phyloP scores from a whole-genome alignment of 129 eudicot genomes.

The Flaveria robusta region DNA sequence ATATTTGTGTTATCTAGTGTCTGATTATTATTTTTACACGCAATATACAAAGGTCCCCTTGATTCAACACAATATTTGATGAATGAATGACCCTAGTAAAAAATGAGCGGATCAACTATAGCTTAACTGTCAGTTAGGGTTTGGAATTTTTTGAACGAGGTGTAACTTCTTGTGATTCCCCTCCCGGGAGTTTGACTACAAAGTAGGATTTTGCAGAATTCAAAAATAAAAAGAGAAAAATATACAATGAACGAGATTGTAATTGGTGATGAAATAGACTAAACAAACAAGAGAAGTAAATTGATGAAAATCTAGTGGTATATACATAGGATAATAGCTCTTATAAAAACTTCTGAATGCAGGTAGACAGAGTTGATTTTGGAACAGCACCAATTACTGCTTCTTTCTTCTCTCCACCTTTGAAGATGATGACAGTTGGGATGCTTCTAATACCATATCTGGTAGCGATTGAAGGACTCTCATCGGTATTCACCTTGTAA shows the following conservation, averaged over 20 bases:
- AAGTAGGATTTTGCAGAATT: too few species aligned
- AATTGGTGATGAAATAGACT: constrained; percentile 32
- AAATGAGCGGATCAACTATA: too few species aligned
- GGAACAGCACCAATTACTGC: constrained; percentile 97
- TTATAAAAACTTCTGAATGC: constrained; percentile 81
- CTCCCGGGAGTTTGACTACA: not conserved
- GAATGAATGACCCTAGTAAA: too few species aligned
- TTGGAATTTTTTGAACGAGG: not conserved
- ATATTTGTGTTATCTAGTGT: too few species aligned
- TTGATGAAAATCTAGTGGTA: constrained; percentile 23
- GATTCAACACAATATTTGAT: too few species aligned
- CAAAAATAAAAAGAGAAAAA: not conserved
- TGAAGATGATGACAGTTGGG: constrained; percentile 84
- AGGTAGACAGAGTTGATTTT: constrained; percentile 54
- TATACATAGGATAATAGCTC: constrained; percentile 33
- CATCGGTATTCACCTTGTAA: constrained; percentile 87
- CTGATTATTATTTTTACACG: too few species aligned
- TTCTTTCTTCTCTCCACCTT: constrained; percentile 90
- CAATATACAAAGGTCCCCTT: too few species aligned
- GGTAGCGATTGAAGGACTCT: constrained; percentile 69
- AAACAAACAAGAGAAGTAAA: constrained; percentile 24
- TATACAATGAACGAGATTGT: not conserved
- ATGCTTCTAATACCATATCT: constrained; percentile 88
- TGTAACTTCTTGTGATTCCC: not conserved
- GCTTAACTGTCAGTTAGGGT: not conserved